Conservation (phyloP, 352 stramenopile genomes). For the Globisporangium spiculum region DNA sequence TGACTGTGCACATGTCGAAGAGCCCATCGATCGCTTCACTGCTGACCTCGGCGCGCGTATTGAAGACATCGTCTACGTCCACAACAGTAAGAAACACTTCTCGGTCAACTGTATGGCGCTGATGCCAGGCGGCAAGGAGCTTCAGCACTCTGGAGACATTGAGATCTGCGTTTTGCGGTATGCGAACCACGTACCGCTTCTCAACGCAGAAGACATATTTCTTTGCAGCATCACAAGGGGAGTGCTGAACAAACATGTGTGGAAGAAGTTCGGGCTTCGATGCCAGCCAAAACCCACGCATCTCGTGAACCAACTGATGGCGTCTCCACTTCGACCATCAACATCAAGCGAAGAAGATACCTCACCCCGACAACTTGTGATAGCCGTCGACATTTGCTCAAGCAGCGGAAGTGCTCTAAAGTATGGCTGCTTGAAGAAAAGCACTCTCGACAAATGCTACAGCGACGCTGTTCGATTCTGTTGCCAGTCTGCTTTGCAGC, state of each 20-base stretch:
- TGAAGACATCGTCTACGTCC: conserved; percentile 46
- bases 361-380: conserved; percentile 25
- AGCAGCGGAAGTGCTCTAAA: conserved; percentile 26
- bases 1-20: conserved; percentile 30
- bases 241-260: conserved; percentile 33
- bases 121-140: conserved; percentile 26
- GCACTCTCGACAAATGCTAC: conserved; percentile 47
- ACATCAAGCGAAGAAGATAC: conserved; percentile 11
- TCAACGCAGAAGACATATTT: conserved; percentile 58
- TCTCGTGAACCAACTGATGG: conserved; percentile 55
- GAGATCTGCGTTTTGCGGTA: conserved; percentile 69
- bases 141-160: conserved; percentile 25
- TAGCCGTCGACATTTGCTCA: conserved; percentile 57
- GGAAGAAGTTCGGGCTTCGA: conserved; percentile 58
- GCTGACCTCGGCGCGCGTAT: conserved; percentile 33
- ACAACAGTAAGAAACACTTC: conserved; percentile 26
- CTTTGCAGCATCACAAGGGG: conserved; percentile 52
- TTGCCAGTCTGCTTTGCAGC: conserved; percentile 39
- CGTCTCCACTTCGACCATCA: conserved; percentile 23
- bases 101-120: conserved; percentile 52
- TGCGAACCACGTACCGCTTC: conserved; percentile 67
- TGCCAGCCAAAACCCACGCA: conserved; percentile 29
- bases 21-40: conserved; percentile 62
- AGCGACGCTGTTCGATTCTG: conserved; percentile 31
- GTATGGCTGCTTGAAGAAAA: conserved; percentile 57